These are phyloP conservation scores for Capsella rubella DNA, from an alignment of 441 rosid genomes.

Conservation along the genomic window DNA sequence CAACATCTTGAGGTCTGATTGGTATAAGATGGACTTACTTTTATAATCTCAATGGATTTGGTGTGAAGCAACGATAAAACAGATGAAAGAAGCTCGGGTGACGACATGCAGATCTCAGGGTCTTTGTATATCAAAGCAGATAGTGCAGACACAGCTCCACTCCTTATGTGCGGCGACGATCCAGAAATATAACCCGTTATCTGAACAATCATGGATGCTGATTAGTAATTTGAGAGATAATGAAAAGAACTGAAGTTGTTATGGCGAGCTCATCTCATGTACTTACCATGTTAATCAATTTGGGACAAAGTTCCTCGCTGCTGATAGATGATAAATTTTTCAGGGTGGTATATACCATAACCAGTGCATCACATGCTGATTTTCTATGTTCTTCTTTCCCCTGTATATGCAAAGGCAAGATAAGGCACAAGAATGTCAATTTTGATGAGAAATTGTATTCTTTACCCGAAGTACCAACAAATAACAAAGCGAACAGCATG, in stretches of 20 bases:
- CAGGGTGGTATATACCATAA: conserved; percentile 59
- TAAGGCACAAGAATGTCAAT: neutral
- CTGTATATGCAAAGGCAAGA: conserved; percentile 49
- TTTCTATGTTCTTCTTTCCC: conserved; percentile 83
- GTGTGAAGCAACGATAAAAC: conserved; percentile 79
- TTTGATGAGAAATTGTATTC: conserved; percentile 3
- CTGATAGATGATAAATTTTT: conserved; percentile 49
- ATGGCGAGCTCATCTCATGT: conserved; percentile 2
- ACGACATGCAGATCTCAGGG: conserved; percentile 62
- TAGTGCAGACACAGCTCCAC: conserved; percentile 95
- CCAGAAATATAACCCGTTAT: conserved; percentile 90
- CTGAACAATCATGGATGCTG: conserved; percentile 52
- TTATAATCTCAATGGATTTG: conserved; percentile 85
- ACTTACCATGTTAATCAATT: conserved; percentile 82
- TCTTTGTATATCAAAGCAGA: conserved; percentile 75
- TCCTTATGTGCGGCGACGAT: conserved; percentile 88
- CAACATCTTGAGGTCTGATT: conserved; percentile 2
- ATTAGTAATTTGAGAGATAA: conserved; percentile 22
- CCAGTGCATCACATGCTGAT: conserved; percentile 79
- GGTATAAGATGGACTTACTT: conserved; percentile 51
- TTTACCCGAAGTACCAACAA: conserved; percentile 25
- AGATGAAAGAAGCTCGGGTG: conserved; percentile 77
- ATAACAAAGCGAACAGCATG: conserved; percentile 27
- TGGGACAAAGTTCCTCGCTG: conserved; percentile 57
- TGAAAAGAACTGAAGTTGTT: neutral